Evolutionary conservation across 352 stramenopile genomes (phyloP).

Genomic region (Pilasporangium apinafurcum): DNA sequence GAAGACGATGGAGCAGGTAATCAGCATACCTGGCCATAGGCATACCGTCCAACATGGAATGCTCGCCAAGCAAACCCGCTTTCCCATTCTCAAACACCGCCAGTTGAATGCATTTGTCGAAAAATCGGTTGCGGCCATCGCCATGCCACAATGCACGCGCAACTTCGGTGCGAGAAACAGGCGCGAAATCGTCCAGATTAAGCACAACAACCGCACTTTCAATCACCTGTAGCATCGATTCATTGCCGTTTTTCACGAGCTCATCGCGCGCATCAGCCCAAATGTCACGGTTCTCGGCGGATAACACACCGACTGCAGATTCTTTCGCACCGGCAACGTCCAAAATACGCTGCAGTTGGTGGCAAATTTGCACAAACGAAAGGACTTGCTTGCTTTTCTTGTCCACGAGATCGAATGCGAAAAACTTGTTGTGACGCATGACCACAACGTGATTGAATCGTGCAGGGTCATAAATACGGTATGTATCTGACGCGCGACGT

Average conservation of each 20-base stretch:
- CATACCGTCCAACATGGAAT: constrained; percentile 90
- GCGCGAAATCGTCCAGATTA: constrained; percentile 59
- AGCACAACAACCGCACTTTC: constrained; percentile 66
- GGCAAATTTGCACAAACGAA: constrained; percentile 50
- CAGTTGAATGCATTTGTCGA: constrained; percentile 97
- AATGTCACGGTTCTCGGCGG: constrained; percentile 55
- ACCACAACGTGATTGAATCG: constrained; percentile 87
- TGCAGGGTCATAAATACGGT: constrained; percentile 88
- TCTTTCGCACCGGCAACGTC: constrained; percentile 36
- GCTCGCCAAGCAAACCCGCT: constrained; percentile 90
- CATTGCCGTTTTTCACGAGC: constrained; percentile 59
- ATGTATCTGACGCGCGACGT: constrained; percentile 55
- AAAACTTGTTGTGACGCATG: constrained; percentile 79
- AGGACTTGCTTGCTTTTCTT: constrained; percentile 20
- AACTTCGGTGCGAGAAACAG: constrained; percentile 59
- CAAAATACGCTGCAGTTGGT: constrained; percentile 48
- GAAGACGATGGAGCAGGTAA: constrained; percentile 49
- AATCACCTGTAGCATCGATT: constrained; percentile 39
- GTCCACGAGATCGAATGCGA: constrained; percentile 52
- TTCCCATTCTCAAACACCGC: constrained; percentile 95
- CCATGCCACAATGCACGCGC: constrained; percentile 68
- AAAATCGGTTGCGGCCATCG: constrained; percentile 93
- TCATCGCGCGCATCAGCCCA: constrained; percentile 79
- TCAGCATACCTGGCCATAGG: constrained; percentile 69
- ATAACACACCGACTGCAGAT: constrained; percentile 61